Conservation (phyloP, 2,329 filamentous ascomycete species). For the Xylaria sp. region DNA sequence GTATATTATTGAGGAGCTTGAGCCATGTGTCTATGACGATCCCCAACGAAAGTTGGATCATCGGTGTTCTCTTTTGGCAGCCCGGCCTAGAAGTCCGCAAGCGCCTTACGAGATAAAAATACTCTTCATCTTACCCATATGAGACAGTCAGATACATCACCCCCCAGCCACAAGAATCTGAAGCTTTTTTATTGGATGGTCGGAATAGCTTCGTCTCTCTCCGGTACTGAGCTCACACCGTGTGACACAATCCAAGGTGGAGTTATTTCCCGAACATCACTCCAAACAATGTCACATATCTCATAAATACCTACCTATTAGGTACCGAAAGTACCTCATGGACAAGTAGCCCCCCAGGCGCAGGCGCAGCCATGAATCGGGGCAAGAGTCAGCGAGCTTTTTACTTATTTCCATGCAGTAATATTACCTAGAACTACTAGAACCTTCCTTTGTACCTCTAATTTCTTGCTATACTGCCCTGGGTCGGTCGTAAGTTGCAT, state of each 20-base stretch:
- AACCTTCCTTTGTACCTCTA: not conserved
- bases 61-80: not conserved
- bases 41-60: not conserved
- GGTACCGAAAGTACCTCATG: conserved; percentile 10
- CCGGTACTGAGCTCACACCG: conserved; percentile 34
- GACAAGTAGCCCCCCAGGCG: conserved; percentile 6
- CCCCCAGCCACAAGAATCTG: conserved; percentile 3
- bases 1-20: not conserved
- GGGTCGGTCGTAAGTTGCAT: not conserved
- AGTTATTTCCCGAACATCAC: conserved; percentile 33
- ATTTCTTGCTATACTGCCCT: not conserved
- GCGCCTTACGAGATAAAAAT: not conserved
- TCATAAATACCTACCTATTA: not conserved
- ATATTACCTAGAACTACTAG: conserved; percentile 14
- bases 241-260: conserved; percentile 34
- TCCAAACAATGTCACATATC: conserved; percentile 8
- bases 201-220: conserved; percentile 32
- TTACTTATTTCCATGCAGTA: not conserved
- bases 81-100: not conserved
- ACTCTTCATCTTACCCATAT: conserved; percentile 17
- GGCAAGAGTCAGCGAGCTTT: conserved; percentile 39
- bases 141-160: conserved; percentile 11
- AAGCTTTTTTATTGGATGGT: conserved; percentile 26
- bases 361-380: conserved; percentile 14
- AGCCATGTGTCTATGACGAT: not conserved